Conservation (phyloP, 306 rosid species). For the Casuarina cunninghamiana region DNA sequence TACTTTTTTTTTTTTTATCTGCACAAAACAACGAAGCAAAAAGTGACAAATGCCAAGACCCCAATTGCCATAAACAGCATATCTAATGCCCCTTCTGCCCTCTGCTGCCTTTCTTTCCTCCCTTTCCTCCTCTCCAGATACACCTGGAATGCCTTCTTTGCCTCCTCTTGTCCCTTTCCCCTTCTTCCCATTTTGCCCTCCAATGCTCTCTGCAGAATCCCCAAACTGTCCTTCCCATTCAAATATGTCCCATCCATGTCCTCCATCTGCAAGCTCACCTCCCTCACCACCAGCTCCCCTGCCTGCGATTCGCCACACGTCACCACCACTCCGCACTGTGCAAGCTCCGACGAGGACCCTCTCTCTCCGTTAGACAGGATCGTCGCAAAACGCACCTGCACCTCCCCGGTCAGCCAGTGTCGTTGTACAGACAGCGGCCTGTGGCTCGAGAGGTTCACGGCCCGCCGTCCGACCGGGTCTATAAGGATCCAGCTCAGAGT, state of each 20-base stretch:
- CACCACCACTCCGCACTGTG: constrained; percentile 45
- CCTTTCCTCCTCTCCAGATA: constrained; percentile 40
- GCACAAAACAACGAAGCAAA: constrained; percentile 31
- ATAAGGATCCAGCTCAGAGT: constrained; percentile 68
- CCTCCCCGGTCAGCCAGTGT: constrained; percentile 81
- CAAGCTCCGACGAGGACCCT: constrained; percentile 58
- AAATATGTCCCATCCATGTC: constrained; percentile 67
- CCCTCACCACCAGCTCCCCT: constrained; percentile 57
- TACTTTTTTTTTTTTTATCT: neutral
- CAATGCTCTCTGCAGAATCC: constrained; percentile 48
- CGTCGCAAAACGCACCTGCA: constrained; percentile 50
- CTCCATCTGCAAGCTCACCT: constrained; percentile 62
- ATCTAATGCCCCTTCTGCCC: constrained; percentile 68
- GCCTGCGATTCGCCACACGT: constrained; percentile 46
- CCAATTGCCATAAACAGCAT: constrained; percentile 50
- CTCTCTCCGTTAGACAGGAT: constrained; percentile 49
- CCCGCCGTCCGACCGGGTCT: constrained; percentile 48
- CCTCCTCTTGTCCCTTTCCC: constrained; percentile 19
- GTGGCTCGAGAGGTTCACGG: constrained; percentile 69
- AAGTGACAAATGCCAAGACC: constrained; percentile 27
- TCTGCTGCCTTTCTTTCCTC: constrained; percentile 48
- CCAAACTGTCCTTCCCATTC: constrained; percentile 71
- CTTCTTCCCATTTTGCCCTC: constrained; percentile 47
- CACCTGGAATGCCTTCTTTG: constrained; percentile 37
- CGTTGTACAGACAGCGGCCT: constrained; percentile 51